Percentiles rank a stretch among this genome's conserved stretches.
phyloP scores from a whole-genome alignment of 345 rosid genomes.

The Gossypium ekmanianum region DNA sequence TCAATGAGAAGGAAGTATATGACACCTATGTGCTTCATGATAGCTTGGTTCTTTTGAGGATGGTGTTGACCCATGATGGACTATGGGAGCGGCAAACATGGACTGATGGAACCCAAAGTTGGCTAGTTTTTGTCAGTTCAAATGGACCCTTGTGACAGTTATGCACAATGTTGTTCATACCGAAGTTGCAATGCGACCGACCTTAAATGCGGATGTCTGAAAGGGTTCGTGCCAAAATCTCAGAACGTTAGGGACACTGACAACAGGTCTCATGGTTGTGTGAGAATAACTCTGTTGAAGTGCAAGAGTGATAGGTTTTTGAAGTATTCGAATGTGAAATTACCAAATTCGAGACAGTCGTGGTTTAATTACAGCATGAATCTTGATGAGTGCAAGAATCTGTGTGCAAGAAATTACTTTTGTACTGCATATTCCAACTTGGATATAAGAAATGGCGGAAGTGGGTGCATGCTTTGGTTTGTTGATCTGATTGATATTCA shows the following conservation, averaged over 20 bases:
- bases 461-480: slow-evolving; percentile 48
- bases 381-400: slow-evolving; percentile 32
- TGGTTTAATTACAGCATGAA: slow-evolving; percentile 26
- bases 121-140: slow-evolving; percentile 35
- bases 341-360: slow-evolving; percentile 39
- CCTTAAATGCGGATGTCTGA: slow-evolving; percentile 38
- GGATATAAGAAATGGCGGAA: slow-evolving; percentile 33
- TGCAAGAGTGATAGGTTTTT: slow-evolving; percentile 37
- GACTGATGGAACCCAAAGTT: slow-evolving; percentile 28
- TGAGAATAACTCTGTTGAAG: slow-evolving; percentile 27
- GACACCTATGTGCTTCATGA: slow-evolving; percentile 28
- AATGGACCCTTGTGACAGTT: slow-evolving; percentile 41
- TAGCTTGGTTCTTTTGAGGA: slow-evolving; percentile 26
- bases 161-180: slow-evolving; percentile 37
- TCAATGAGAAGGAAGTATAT: slow-evolving; percentile 29
- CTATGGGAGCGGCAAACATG: slow-evolving; percentile 32
- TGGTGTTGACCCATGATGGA: slow-evolving; percentile 29
- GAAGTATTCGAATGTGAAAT: slow-evolving; percentile 27
- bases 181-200: slow-evolving; percentile 37
- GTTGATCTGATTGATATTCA: slow-evolving; percentile 38
- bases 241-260: slow-evolving; percentile 30
- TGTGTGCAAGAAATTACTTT: slow-evolving; percentile 45
- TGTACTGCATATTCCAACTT: slow-evolving; percentile 46
- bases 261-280: slow-evolving; percentile 44
- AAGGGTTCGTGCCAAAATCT: slow-evolving; percentile 39